Conservation (phyloP, 805 yeast genomes). For the Metschnikowia cerradonensis region DNA sequence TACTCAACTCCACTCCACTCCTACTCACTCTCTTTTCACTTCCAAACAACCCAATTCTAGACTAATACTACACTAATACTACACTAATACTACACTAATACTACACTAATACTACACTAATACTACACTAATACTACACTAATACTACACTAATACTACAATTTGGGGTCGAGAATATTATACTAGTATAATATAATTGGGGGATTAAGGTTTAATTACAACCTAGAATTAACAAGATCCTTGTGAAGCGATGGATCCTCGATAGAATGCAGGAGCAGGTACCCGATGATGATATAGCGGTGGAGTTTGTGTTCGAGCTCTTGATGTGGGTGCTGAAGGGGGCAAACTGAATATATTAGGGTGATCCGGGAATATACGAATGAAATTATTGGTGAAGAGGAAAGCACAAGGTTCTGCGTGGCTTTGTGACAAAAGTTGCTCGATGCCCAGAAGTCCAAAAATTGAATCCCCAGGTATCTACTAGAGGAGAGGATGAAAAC, state of each 20-base stretch:
- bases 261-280: conserved; percentile 29
- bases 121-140: no score
- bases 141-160: no score
- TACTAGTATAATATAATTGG: no score
- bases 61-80: no score
- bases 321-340: conserved; percentile 27
- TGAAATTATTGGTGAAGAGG: conserved; percentile 44
- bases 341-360: conserved; percentile 34
- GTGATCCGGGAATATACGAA: conserved; percentile 40
- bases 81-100: no score
- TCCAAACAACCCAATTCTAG: no score
- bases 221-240: conserved; percentile 30
- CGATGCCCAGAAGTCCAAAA: conserved; percentile 40
- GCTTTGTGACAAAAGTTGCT: conserved; percentile 43
- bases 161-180: no score
- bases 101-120: no score
- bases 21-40: no score
- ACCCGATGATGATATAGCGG: conserved; percentile 50
- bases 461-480: conserved; percentile 43
- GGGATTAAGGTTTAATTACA: no score
- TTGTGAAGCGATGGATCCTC: conserved; percentile 41
- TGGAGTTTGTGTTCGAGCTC: conserved; percentile 44
- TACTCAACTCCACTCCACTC: no score
- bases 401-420: conserved; percentile 36
- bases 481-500: conserved; percentile 19